phyloP scores from a whole-genome alignment of 805 yeast genomes.

The Candida lessepsii region DNA sequence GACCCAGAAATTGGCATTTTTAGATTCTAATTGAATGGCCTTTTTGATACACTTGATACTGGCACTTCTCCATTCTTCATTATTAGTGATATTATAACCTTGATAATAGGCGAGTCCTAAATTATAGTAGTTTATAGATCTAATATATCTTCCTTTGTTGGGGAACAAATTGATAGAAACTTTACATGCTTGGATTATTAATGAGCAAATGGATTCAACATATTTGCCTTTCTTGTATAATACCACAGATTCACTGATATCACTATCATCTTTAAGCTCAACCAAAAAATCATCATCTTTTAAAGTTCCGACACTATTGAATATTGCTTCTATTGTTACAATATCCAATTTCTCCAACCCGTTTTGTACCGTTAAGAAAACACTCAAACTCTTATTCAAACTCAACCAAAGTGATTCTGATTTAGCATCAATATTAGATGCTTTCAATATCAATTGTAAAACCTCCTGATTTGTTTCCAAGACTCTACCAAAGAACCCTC shows the following conservation, averaged over 20 bases:
- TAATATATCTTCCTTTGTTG: slow-evolving; percentile 45
- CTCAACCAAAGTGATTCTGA: slow-evolving; percentile 67
- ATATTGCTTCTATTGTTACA: slow-evolving; percentile 21
- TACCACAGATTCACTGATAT: slow-evolving; percentile 21
- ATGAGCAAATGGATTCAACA: slow-evolving; percentile 33
- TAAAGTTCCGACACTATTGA: slow-evolving; percentile 15
- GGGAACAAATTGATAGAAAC: slow-evolving; percentile 42
- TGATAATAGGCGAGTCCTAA: slow-evolving; percentile 65
- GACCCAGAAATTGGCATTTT: slow-evolving; percentile 74
- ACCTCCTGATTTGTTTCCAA: slow-evolving; percentile 46
- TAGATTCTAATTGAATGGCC: slow-evolving; percentile 70
- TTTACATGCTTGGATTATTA: slow-evolving; percentile 47
- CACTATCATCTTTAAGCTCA: slow-evolving; percentile 12
- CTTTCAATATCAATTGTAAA: slow-evolving; percentile 40
- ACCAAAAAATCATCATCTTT: slow-evolving; percentile 23
- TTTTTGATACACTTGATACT: slow-evolving; percentile 60
- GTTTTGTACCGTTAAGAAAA: slow-evolving; percentile 57
- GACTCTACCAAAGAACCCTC: slow-evolving; percentile 71
- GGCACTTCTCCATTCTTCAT: slow-evolving; percentile 36
- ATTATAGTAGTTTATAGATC: slow-evolving; percentile 61
- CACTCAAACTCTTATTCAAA: slow-evolving; percentile 53
- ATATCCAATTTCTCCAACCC: slow-evolving; percentile 50
- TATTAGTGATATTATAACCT: slow-evolving; percentile 26
- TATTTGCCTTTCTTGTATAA: slow-evolving; percentile 15
- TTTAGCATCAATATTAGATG: slow-evolving; percentile 32